Percentiles rank a stretch among this genome's conserved stretches.
These are phyloP conservation scores for Nannizzia gypsea DNA, from an alignment of 2,329 filamentous ascomycete species.

Conservation along the genomic window DNA sequence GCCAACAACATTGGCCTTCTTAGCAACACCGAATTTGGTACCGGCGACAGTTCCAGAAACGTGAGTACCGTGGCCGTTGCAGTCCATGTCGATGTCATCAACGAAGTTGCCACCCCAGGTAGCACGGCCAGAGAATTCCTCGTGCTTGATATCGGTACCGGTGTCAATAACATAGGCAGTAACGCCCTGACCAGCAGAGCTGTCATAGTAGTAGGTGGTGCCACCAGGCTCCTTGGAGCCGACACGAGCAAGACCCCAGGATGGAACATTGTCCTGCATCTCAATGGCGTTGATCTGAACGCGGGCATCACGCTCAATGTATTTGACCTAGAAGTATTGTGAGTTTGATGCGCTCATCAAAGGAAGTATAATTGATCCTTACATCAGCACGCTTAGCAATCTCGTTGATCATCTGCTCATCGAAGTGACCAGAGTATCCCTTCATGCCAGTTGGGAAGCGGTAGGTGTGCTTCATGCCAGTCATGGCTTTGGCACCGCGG, in stretches of 20 bases:
- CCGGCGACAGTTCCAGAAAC: slow-evolving; percentile 27
- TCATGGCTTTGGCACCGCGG: not conserved
- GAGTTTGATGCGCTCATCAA: slow-evolving; percentile 8
- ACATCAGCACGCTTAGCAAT: slow-evolving; percentile 7
- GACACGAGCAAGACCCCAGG: slow-evolving; percentile 28
- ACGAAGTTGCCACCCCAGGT: slow-evolving; percentile 26
- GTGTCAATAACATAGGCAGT: slow-evolving; percentile 31
- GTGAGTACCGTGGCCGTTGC: slow-evolving; percentile 31
- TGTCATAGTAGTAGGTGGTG: slow-evolving; percentile 27
- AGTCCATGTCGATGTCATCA: slow-evolving; percentile 12
- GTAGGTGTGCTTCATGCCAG: slow-evolving; percentile 9
- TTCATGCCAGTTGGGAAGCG: slow-evolving; percentile 5
- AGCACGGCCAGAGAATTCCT: slow-evolving; percentile 29
- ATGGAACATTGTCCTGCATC: slow-evolving; percentile 18
- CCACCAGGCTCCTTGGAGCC: slow-evolving; percentile 18
- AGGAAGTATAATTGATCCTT: slow-evolving; percentile 9
- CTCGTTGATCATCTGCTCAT: slow-evolving; percentile 8
- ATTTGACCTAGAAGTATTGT: slow-evolving; percentile 13
- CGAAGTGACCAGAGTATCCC: slow-evolving; percentile 10
- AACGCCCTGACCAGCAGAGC: slow-evolving; percentile 24
- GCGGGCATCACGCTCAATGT: slow-evolving; percentile 11
- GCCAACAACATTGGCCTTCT: slow-evolving; percentile 29
- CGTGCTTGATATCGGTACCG: slow-evolving; percentile 26
- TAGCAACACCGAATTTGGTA: slow-evolving; percentile 27
- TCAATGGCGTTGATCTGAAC: slow-evolving; percentile 8